Percentiles rank a stretch among this genome's conserved stretches.
These are phyloP conservation scores for Sporothrix pallida DNA, from an alignment of 2,329 filamentous ascomycete genomes.

Conservation along the genomic window DNA sequence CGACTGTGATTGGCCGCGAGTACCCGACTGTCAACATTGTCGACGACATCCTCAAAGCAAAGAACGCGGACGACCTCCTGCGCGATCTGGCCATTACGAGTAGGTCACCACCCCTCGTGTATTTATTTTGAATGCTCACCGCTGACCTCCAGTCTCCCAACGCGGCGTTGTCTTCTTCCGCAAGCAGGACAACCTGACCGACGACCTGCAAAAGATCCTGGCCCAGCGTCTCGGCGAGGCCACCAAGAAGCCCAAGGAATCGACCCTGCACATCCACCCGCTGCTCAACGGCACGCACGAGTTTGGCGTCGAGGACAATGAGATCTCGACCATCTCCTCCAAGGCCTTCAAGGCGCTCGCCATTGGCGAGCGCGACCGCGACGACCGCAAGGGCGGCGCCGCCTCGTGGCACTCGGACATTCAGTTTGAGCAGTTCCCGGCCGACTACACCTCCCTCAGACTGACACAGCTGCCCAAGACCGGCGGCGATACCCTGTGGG, in stretches of 20 bases:
- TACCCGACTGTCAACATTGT: slow-evolving; percentile 53
- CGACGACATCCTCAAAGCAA: slow-evolving; percentile 58
- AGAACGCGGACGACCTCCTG: slow-evolving; percentile 60
- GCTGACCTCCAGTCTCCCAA: slow-evolving; percentile 47
- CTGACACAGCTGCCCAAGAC: slow-evolving; percentile 50
- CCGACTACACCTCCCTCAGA: slow-evolving; percentile 54
- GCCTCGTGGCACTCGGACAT: slow-evolving; percentile 55
- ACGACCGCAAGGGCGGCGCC: slow-evolving; percentile 24
- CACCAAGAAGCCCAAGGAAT: slow-evolving; percentile 50
- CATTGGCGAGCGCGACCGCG: slow-evolving; percentile 24
- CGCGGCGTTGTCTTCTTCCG: slow-evolving; percentile 58
- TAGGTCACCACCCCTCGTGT: background rate
- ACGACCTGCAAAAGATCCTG: slow-evolving; percentile 35
- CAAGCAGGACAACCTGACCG: slow-evolving; percentile 49
- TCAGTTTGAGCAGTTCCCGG: slow-evolving; percentile 54
- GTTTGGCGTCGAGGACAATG: slow-evolving; percentile 42
- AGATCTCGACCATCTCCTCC: slow-evolving; percentile 58
- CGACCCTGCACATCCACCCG: slow-evolving; percentile 61
- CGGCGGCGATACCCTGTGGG: slow-evolving; percentile 66
- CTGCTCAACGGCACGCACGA: slow-evolving; percentile 32
- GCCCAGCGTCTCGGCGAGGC: slow-evolving; percentile 36
- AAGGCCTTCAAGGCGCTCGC: slow-evolving; percentile 40
- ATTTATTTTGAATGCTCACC: too few relatives aligned
- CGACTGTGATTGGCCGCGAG: slow-evolving; percentile 63
- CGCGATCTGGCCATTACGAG: slow-evolving; percentile 64